Base-by-base conservation (phyloP, 768 basidiomycete species). In the Auriscalpium orientale region DNA sequence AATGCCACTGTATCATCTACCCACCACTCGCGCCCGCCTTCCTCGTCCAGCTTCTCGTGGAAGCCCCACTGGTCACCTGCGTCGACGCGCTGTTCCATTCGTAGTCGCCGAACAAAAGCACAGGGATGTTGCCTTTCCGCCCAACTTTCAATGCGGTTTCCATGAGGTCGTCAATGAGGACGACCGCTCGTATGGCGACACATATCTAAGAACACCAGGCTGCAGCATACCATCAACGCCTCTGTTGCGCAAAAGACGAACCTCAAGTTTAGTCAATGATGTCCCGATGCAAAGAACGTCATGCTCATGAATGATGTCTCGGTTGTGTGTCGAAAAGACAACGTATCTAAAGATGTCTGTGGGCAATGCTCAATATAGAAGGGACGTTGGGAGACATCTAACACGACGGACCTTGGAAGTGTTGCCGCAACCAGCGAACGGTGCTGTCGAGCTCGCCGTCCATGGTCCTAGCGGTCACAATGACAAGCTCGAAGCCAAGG, bases 1-100 rank as follows among this genome's bases (percentile, higher is more conserved):
- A 62, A 49, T 12, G 15, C 35, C 46, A 57, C 56, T 13, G 7
- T 49, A 16, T 59, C 61, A 12, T 54, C 55, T 49, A 56, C 28
- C 61, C 56, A 61, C 57, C 60, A 60, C 21, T 57, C 12, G 45
- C 55, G 55, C 28, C 61, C 56, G 34, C 48, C 46, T 34, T 57
- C 58, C 46, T 51, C 54, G 35, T 56, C 37, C 35, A 53, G 46
- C 43, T 56, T 60, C 33, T 54, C 56, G 1, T 60, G 46, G 48
- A 62, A 62, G 40, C 44, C 13, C 56, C 59, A 57, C 7, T 47
- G 18, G 9, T 40, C 51, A 16, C 46, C 37, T n/a, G 50, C 4
- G 12, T 57, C 55, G 47, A 50, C 35, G n/a, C 54, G 58, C 46
- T 57, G 20, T 60, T 60, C 56, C 59, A 62, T 43, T 60, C 54